phyloP scores from a whole-genome alignment of 257 asterid species.

The Solanum ossicruentum region DNA sequence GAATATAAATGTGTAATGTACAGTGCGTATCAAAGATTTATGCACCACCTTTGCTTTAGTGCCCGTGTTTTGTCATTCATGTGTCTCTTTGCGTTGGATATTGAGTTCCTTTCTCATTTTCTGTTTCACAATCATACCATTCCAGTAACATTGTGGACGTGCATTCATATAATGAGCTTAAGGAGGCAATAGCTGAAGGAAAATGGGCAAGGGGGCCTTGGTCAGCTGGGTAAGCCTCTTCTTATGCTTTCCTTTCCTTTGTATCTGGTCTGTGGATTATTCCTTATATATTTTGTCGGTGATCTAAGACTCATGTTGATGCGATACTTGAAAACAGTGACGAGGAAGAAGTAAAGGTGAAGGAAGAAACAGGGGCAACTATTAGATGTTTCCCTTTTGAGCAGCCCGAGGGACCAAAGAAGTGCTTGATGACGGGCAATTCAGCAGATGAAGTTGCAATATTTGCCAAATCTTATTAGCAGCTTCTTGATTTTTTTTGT shows the following conservation, averaged over 20 bases:
- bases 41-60: neutral
- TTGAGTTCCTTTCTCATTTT: neutral
- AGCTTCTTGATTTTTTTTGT: neutral
- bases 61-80: neutral
- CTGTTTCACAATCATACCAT: neutral
- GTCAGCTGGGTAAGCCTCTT: slow-evolving; percentile 68
- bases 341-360: slow-evolving; percentile 64
- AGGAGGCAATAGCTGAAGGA: slow-evolving; percentile 83
- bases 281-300: neutral
- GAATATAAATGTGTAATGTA: neutral
- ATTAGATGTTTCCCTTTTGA: slow-evolving; percentile 91
- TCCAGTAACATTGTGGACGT: slow-evolving; percentile 89
- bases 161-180: slow-evolving; percentile 68
- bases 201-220: slow-evolving; percentile 99
- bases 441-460: slow-evolving; percentile 90
- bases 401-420: slow-evolving; percentile 64
- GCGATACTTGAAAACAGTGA: slow-evolving; percentile 25
- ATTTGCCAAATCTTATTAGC: slow-evolving; percentile 84
- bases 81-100: neutral
- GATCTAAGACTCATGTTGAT: neutral
- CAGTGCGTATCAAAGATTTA: neutral
- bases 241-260: neutral
- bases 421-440: slow-evolving; percentile 81
- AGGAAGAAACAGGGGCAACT: slow-evolving; percentile 97
- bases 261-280: neutral